These are phyloP conservation scores for Choanephora cucurbitarum DNA, from an alignment of 371 early-diverging fungal genomes.

Conservation along the genomic window DNA sequence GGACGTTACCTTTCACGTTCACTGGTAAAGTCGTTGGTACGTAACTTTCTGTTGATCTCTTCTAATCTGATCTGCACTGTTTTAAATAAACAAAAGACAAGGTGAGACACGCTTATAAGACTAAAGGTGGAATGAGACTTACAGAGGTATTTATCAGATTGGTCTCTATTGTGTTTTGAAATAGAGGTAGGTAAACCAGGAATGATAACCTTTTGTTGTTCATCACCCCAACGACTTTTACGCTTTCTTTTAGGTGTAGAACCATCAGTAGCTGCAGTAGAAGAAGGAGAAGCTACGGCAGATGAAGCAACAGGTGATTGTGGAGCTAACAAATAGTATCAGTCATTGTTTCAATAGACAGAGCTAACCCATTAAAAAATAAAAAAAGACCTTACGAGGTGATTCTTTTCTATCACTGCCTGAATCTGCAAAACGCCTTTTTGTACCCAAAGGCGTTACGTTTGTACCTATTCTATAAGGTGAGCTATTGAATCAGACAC, in stretches of 20 bases:
- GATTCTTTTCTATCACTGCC: slow-evolving; percentile 5
- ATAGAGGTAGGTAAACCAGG: slow-evolving; percentile 87
- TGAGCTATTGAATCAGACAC: too few species aligned
- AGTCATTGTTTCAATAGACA: not conserved
- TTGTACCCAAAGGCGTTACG: slow-evolving; percentile 46
- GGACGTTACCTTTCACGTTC: slow-evolving; percentile 73
- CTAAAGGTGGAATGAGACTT: slow-evolving; percentile 27
- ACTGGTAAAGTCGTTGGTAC: slow-evolving; percentile 76
- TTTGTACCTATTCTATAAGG: slow-evolving; percentile 57
- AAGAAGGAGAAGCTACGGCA: slow-evolving; percentile 4
- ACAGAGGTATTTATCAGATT: slow-evolving; percentile 83
- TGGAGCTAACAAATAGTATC: not conserved
- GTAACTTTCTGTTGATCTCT: slow-evolving; percentile 83
- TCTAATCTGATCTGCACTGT: slow-evolving; percentile 84
- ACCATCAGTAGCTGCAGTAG: slow-evolving; percentile 19
- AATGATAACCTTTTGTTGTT: slow-evolving; percentile 65
- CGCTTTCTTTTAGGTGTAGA: slow-evolving; percentile 58
- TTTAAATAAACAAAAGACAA: not conserved
- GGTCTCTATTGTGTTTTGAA: slow-evolving; percentile 72
- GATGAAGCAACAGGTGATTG: not conserved
- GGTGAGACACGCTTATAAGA: not conserved
- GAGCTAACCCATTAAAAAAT: too few species aligned
- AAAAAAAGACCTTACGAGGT: slow-evolving; percentile 6
- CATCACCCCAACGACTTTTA: slow-evolving; percentile 88
- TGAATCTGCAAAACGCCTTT: slow-evolving; percentile 38